Conservation (phyloP, 169 alveolate species). For the Amoebophrya sp. region DNA sequence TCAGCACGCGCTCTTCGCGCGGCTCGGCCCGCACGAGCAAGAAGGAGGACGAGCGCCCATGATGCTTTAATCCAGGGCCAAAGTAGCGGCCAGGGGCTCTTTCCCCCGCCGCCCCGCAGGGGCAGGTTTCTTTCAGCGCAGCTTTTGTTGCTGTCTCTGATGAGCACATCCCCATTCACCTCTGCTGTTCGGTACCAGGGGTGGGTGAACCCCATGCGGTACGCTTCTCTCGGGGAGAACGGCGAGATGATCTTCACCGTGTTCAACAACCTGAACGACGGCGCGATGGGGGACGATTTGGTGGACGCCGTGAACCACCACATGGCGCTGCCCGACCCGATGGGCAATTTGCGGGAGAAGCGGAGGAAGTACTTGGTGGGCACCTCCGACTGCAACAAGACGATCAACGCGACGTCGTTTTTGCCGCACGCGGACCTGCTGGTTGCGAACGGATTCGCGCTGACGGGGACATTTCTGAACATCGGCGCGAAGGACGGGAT, state of each 20-base stretch:
- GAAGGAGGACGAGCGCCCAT: no score
- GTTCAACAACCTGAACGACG: background rate
- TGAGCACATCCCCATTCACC: no score
- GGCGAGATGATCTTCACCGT: background rate
- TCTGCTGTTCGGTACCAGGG: background rate
- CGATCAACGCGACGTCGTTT: background rate
- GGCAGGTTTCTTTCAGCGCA: no score
- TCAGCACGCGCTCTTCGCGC: no score
- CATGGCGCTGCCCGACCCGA: background rate
- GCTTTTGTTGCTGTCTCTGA: no score
- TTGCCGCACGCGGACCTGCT: background rate
- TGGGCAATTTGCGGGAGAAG: background rate
- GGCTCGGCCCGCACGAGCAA: no score
- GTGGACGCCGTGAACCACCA: background rate
- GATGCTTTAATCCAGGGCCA: no score
- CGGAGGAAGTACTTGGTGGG: background rate
- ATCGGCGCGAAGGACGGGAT: background rate
- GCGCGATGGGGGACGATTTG: background rate
- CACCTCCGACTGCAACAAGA: background rate
- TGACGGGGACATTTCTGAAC: background rate
- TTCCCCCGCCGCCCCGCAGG: no score
- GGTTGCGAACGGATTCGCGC: background rate
- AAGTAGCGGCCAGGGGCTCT: no score
- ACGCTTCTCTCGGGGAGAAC: background rate
- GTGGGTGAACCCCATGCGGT: background rate